These are phyloP conservation scores for Diaporthe helianthi DNA, from an alignment of 2,329 filamentous ascomycete species.

Conservation along the genomic window DNA sequence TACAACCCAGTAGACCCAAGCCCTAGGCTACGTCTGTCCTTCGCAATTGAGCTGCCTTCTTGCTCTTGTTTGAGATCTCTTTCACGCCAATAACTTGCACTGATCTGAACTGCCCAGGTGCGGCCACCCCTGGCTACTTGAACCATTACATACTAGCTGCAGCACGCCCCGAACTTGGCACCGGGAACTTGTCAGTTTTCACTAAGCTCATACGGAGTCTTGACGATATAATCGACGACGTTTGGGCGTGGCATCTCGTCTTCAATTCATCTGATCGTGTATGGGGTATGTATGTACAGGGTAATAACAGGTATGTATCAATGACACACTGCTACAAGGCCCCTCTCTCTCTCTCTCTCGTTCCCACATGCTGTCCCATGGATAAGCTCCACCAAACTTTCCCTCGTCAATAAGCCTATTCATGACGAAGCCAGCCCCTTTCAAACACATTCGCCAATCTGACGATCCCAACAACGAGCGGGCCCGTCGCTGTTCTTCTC, in stretches of 20 bases:
- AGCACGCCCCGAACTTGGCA: neutral
- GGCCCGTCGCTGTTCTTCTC: neutral
- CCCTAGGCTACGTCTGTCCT: neutral
- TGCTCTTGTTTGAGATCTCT: neutral
- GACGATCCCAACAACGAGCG: neutral
- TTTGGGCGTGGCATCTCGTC: slow-evolving; percentile 21
- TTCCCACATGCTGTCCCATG: slow-evolving; percentile 11
- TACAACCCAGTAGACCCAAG: neutral
- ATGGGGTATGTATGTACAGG: slow-evolving; percentile 30
- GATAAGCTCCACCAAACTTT: slow-evolving; percentile 4
- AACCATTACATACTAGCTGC: no score
- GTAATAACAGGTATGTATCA: slow-evolving; percentile 27
- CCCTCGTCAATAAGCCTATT: slow-evolving; percentile 13
- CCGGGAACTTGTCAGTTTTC: neutral
- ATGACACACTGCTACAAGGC: slow-evolving; percentile 15
- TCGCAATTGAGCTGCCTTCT: neutral
- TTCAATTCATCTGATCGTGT: slow-evolving; percentile 30
- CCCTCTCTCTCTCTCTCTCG: slow-evolving; percentile 1
- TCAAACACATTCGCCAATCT: neutral
- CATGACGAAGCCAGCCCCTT: slow-evolving; percentile 1
- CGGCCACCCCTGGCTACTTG: no score
- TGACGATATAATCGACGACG: neutral
- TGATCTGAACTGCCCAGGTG: neutral
- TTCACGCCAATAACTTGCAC: neutral
- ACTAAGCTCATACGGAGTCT: no score